Conservation (phyloP, 345 rosid genomes). For the Citrus cavaleriei region DNA sequence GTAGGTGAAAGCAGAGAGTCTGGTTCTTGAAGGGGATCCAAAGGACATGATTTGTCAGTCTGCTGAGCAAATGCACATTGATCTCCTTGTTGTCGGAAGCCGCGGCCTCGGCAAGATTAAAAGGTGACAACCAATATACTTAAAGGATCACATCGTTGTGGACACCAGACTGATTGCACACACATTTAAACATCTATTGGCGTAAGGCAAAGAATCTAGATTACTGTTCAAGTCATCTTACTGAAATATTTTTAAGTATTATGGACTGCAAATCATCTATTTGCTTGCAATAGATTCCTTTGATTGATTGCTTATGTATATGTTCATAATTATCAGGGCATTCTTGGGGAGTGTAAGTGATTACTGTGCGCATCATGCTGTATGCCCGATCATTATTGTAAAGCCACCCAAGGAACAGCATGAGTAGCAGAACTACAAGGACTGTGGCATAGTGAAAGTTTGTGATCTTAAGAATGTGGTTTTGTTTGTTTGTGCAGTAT, state of each 20-base stretch:
- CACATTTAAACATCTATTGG: neutral
- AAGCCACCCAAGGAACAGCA: conserved; percentile 40
- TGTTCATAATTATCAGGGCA: conserved; percentile 39
- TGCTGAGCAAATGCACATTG: conserved; percentile 51
- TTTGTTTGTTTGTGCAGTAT: neutral
- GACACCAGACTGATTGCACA: neutral
- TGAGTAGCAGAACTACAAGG: neutral
- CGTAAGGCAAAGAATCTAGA: neutral
- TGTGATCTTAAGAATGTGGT: neutral
- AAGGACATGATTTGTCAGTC: conserved; percentile 79
- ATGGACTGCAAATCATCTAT: neutral
- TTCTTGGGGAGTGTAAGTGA: conserved; percentile 80
- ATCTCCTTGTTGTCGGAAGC: conserved; percentile 68
- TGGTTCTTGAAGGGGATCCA: conserved; percentile 62
- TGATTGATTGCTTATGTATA: neutral
- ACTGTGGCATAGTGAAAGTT: neutral
- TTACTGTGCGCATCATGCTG: conserved; percentile 64
- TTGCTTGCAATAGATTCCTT: neutral
- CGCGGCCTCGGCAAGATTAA: conserved; percentile 78
- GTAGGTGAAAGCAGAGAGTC: conserved; percentile 64
- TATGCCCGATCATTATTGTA: conserved; percentile 65
- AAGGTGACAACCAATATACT: conserved; percentile 5
- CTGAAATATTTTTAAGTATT: neutral
- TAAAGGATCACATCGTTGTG: neutral
- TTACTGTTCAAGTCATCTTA: neutral